phyloP scores from a whole-genome alignment of 768 basidiomycete genomes.

The Tubosaeta brunneosetosa region DNA sequence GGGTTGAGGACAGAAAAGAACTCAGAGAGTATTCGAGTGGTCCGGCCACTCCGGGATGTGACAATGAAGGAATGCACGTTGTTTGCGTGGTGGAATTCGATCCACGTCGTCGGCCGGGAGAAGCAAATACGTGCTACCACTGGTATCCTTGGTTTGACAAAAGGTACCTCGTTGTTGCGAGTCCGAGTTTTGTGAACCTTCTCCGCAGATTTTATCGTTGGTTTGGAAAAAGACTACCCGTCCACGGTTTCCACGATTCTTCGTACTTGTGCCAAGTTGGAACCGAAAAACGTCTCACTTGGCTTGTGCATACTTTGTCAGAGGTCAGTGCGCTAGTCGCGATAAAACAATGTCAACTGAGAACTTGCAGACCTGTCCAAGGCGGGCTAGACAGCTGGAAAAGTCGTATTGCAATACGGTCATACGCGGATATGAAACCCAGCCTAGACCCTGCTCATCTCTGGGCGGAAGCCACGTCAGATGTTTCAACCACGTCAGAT shows the following conservation, averaged over 20 bases:
- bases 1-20: constrained; percentile 4
- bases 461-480: not conserved
- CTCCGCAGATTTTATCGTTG: constrained; percentile 66
- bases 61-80: constrained; percentile 75
- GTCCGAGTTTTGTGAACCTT: not conserved
- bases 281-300: constrained; percentile 53
- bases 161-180: constrained; percentile 42
- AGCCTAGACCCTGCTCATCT: constrained; percentile 11
- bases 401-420: constrained; percentile 64
- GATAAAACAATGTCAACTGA: not conserved
- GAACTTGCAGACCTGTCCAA: constrained; percentile 52
- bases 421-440: constrained; percentile 28
- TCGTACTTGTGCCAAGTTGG: constrained; percentile 73
- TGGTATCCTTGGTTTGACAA: constrained; percentile 63
- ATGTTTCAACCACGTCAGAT: not conserved
- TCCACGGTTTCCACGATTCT: constrained; percentile 83
- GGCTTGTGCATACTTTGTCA: constrained; percentile 60
- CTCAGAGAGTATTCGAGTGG: constrained; percentile 39
- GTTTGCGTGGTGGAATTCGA: constrained; percentile 70
- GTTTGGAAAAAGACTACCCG: constrained; percentile 77
- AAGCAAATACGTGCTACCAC: constrained; percentile 43
- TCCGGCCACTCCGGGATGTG: constrained; percentile 67
- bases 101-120: constrained; percentile 50
- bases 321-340: constrained; percentile 38
- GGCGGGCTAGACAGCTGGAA: constrained; percentile 70